These are phyloP conservation scores for Halophytophthora batemanensis DNA, from an alignment of 352 stramenopile species.

Conservation along the genomic window DNA sequence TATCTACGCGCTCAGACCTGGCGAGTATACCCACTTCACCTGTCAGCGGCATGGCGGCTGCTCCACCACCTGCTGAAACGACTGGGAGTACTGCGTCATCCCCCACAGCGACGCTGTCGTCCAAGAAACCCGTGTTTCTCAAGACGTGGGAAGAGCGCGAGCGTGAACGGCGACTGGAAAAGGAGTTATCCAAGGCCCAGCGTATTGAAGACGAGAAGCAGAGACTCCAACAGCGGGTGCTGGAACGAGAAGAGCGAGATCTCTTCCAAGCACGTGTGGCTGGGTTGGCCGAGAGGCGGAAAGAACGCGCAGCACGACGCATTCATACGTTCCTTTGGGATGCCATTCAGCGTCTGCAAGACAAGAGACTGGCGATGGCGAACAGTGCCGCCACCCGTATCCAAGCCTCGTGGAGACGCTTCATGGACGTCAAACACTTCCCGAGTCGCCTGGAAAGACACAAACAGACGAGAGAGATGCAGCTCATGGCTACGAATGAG, in stretches of 20 bases:
- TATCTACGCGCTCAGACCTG: not conserved
- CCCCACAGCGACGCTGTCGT: constrained; percentile 18
- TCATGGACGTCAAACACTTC: constrained; percentile 20
- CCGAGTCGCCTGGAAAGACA: constrained; percentile 15
- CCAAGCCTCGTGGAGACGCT: constrained; percentile 32
- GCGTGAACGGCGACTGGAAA: constrained; percentile 48
- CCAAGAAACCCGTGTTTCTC: constrained; percentile 56
- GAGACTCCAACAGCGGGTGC: constrained; percentile 33
- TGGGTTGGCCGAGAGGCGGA: constrained; percentile 14
- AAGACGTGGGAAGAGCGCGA: constrained; percentile 78
- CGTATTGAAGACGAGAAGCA: constrained; percentile 68
- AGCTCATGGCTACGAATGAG: constrained; percentile 37
- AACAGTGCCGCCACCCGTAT: constrained; percentile 21
- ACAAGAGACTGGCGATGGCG: not conserved
- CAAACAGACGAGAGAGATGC: constrained; percentile 13
- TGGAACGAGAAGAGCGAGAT: constrained; percentile 31
- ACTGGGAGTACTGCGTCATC: constrained; percentile 9
- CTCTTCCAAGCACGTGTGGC: constrained; percentile 12
- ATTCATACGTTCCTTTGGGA: constrained; percentile 31
- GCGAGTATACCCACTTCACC: constrained; percentile 5
- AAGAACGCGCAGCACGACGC: constrained; percentile 14
- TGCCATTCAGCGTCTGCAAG: constrained; percentile 1
- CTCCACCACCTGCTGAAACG: not conserved
- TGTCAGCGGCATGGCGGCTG: not conserved
- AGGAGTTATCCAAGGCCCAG: constrained; percentile 48